Evolutionary conservation across 129 eudicot genomes (phyloP).

Genomic region (Lonicera japonica): DNA sequence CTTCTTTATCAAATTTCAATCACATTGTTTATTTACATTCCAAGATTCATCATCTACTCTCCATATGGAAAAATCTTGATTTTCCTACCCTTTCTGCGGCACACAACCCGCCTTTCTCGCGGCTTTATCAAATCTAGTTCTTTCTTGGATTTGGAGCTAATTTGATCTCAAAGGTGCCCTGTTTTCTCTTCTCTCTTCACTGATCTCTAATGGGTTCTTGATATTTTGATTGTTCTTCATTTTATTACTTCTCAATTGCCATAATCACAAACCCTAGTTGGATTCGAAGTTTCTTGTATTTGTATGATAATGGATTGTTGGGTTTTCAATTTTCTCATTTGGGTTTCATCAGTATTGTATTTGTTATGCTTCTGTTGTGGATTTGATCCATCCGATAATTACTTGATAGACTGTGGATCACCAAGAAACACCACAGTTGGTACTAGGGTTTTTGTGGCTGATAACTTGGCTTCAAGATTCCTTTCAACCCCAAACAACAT

Average conservation of each 20-base stretch:
- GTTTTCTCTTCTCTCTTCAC: slow-evolving; percentile 14
- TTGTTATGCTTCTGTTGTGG: slow-evolving; percentile 29
- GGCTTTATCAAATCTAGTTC: no score
- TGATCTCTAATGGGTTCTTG: slow-evolving; percentile 17
- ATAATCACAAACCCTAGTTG: not conserved
- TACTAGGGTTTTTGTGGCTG: slow-evolving; percentile 48
- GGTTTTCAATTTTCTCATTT: slow-evolving; percentile 26
- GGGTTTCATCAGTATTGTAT: slow-evolving; percentile 24
- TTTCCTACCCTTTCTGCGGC: no score
- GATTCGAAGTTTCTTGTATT: not conserved
- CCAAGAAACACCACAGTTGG: slow-evolving; percentile 47
- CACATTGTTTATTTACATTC: no score
- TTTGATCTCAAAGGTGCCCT: slow-evolving; percentile 28
- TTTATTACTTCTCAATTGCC: not conserved
- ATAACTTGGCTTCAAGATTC: slow-evolving; percentile 54
- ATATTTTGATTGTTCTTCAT: not conserved
- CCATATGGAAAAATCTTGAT: no score
- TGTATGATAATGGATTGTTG: slow-evolving; percentile 33
- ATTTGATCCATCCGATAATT: slow-evolving; percentile 50
- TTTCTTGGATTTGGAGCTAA: no score
- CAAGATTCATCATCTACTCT: no score
- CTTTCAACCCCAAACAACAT: slow-evolving; percentile 67
- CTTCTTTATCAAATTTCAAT: no score
- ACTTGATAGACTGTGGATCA: slow-evolving; percentile 77
- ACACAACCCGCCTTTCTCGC: no score